These are phyloP conservation scores for Gautieria morchelliformis DNA, from an alignment of 768 basidiomycete genomes.

Conservation along the genomic window DNA sequence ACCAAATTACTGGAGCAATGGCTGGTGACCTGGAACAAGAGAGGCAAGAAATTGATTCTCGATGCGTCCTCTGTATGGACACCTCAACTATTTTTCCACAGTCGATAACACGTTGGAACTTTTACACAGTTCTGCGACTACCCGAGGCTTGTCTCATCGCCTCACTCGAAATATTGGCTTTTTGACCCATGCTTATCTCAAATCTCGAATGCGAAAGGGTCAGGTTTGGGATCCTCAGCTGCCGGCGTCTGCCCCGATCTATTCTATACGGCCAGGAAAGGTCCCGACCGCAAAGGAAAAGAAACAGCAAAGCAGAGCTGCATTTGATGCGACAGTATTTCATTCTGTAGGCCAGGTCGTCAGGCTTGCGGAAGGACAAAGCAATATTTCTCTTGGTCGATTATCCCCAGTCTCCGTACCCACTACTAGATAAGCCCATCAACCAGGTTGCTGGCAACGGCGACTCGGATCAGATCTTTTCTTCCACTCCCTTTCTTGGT, in stretches of 20 bases:
- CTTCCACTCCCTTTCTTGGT: too few species aligned
- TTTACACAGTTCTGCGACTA: slow-evolving; percentile 49
- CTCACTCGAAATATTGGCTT: slow-evolving; percentile 46
- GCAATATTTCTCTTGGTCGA: slow-evolving; percentile 41
- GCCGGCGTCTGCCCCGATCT: slow-evolving; percentile 8
- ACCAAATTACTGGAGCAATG: neutral
- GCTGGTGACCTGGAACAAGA: neutral
- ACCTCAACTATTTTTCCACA: slow-evolving; percentile 19
- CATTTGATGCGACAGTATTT: slow-evolving; percentile 31
- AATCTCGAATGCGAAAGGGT: neutral
- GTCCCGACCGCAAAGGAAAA: slow-evolving; percentile 11
- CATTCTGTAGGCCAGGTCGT: slow-evolving; percentile 43
- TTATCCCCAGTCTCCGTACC: slow-evolving; percentile 13
- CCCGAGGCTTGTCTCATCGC: slow-evolving; percentile 53
- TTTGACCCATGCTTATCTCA: slow-evolving; percentile 28
- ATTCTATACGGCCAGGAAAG: neutral
- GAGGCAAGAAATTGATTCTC: neutral
- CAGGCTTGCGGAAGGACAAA: slow-evolving; percentile 49
- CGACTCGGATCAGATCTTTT: too few species aligned
- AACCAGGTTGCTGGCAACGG: too few species aligned
- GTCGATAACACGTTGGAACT: slow-evolving; percentile 62
- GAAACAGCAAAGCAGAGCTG: slow-evolving; percentile 16
- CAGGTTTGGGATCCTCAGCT: slow-evolving; percentile 32
- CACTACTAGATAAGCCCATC: too few species aligned
- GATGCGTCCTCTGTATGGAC: neutral